Evolutionary conservation across 2,329 filamentous ascomycete genomes (phyloP).

Genomic region (Lachnellula arida): DNA sequence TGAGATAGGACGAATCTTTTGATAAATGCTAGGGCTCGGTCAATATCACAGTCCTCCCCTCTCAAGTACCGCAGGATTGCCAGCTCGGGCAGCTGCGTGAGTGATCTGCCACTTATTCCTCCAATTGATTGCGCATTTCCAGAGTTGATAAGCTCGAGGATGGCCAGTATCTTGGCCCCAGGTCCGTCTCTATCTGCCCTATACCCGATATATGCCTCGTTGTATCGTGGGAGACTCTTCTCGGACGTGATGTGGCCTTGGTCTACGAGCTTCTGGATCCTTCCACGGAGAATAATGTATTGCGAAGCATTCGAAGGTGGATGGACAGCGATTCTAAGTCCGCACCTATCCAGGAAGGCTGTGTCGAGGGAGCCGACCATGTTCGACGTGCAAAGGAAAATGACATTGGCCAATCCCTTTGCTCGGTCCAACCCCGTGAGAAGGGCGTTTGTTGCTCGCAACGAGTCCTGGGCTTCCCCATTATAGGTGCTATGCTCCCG

Average conservation of each 20-base stretch:
- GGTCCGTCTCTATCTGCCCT: neutral
- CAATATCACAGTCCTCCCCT: slow-evolving; percentile 19
- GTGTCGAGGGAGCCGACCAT: slow-evolving; percentile 26
- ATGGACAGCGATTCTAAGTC: slow-evolving; percentile 18
- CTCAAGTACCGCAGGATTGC: slow-evolving; percentile 23
- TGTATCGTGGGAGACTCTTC: slow-evolving; percentile 16
- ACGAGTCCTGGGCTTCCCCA: slow-evolving; percentile 28
- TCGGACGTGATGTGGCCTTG: slow-evolving; percentile 16
- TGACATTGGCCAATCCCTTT: slow-evolving; percentile 21
- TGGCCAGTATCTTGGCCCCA: slow-evolving; percentile 9
- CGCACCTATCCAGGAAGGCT: slow-evolving; percentile 30
- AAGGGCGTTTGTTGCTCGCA: slow-evolving; percentile 32
- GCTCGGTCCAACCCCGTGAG: slow-evolving; percentile 28
- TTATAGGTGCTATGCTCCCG: slow-evolving; percentile 18
- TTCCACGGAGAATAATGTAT: slow-evolving; percentile 27
- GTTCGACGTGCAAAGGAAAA: slow-evolving; percentile 31
- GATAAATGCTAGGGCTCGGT: slow-evolving; percentile 20
- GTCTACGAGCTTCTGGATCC: slow-evolving; percentile 22
- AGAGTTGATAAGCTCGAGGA: slow-evolving; percentile 17
- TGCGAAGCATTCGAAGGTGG: slow-evolving; percentile 20
- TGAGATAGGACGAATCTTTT: slow-evolving; percentile 8
- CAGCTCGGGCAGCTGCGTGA: slow-evolving; percentile 25
- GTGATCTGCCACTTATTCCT: slow-evolving; percentile 20
- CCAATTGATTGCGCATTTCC: slow-evolving; percentile 1
- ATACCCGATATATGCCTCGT: slow-evolving; percentile 17